Evolutionary conservation across 768 basidiomycete species (phyloP), one percentile per base, ranked within the genome.

Genomic region (Boletus reticuloceps): DNA sequence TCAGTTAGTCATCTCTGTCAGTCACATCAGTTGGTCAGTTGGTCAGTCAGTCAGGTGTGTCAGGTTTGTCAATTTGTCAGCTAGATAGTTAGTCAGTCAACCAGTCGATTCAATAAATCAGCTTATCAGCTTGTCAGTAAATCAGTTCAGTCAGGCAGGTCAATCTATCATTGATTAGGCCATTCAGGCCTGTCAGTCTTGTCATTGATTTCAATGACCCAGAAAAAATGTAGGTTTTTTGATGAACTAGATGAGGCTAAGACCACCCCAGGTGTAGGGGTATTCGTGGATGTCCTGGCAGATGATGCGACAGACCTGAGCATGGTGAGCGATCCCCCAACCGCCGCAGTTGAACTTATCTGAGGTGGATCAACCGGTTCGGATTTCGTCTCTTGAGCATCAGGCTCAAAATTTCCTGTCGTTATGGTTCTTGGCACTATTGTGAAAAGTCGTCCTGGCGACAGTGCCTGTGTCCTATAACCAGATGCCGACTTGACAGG

Each of bases 401-500:
- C 17, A 50, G n/a, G 10, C 17, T 40, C 55, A 4, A 13, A 0
- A 11, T 38, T 39, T 34, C 42, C 48, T 25, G 27, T 10, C 10
- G 32, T 20, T 2, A 47, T 1, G n/a, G 27, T 10, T 32, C 53
- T 58, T 19, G 57, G 54, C 17, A 47, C 43, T n/a, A 44, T 56
- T 20, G 55, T 43, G 25, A 54, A 52, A 45, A 47, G 60, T 29
- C 53, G 60, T 44, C 55, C 53, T 4, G 37, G 6, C 0, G 47
- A 31, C 19, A 38, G 40, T 29, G 50, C 43, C 25, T 58, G 56
- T 27, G 49, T 38, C 29, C 39, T 42, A n/a, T 37, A 39, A 17
- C 34, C 55, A 36, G 51, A 38, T 37, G 50, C 29, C 16, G 61
- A 51, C 22, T 27, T 61, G 29, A 74, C 72, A 65, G 82, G 82